Base-by-base conservation (phyloP, 2,329 filamentous ascomycete species). In the Plenodomus biglobosus region DNA sequence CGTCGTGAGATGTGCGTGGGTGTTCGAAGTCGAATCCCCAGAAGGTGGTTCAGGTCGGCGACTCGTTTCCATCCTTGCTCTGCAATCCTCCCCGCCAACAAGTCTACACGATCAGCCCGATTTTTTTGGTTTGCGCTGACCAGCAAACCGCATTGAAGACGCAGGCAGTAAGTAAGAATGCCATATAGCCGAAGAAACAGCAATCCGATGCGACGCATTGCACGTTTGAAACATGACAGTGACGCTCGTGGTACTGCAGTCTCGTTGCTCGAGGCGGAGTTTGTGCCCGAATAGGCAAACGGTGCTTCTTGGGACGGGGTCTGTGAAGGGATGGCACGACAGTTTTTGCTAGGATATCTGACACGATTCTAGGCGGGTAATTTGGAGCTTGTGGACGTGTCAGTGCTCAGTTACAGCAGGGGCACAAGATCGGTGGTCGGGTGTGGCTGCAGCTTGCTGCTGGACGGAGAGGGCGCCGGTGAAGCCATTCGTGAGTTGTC, bases 11-110 rank as follows among this genome's bases (percentile, higher is more conserved):
- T 18, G 19, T 20, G 35, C 18, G 16, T 41, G 8, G 32, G 41
- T 34, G 46, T 45, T 49, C 47, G 40, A 40, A 50, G 46, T 48
- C 35, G 35, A 37, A 40, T 52, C 34, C 61, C 63, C 46, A 50
- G 19, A 40, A n/a, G 52, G 43, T 58, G 64, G 62, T 48, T 64
- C 61, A 65, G 53, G 63, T 68, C 64, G 64, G 61, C 64, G 64
- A 68, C 48, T 24, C 46, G 30, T n/a, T 41, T 15, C 24, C n/a
- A 16, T 7, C 27, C 22, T 15, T 39, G 22, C 38, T 37, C 43
- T 36, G 22, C 35, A 39, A 30, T 21, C 21, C 36, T 17, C 20
- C 39, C 40, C 40, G 44, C 36, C 32, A 22, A 22, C 16, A 37
- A 4, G 30, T 27, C 5, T 8, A 15, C 38, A 39, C 24, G n/a